A percentile compares a stretch with the other conserved stretches of the same genome.
Conservation (phyloP, 179 eudicot genomes). For the Beta macrorhiza region DNA sequence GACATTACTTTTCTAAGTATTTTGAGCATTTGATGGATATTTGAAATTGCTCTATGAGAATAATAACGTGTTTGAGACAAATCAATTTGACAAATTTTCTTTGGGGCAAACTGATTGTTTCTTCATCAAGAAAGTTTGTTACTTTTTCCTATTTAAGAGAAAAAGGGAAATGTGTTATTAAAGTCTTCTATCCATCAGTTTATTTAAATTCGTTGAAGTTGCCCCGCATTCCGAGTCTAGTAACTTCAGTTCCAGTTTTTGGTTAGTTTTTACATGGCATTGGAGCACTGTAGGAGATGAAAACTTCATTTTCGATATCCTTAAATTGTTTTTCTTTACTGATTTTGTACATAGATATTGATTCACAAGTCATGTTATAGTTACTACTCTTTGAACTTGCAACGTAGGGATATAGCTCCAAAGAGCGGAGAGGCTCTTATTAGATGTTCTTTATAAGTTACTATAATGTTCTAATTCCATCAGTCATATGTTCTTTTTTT, state of each 20-base stretch:
- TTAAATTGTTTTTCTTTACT: background rate
- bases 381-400: background rate
- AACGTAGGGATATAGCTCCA: slow-evolving; percentile 86
- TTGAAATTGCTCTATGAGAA: background rate
- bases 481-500: too few relatives aligned
- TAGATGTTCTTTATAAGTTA: too few relatives aligned
- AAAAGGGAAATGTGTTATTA: background rate
- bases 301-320: background rate
- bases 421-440: slow-evolving; percentile 58
- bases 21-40: too few relatives aligned
- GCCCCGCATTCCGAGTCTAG: background rate
- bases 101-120: background rate
- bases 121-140: background rate
- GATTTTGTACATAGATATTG: background rate
- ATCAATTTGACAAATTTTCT: background rate
- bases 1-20: too few relatives aligned
- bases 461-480: too few relatives aligned
- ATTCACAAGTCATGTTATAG: background rate
- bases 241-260: background rate
- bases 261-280: background rate
- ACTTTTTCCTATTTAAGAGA: background rate
- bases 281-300: background rate
- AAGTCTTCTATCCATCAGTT: background rate
- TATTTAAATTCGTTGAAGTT: background rate
- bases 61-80: background rate